phyloP scores from a whole-genome alignment of 2,329 filamentous ascomycete genomes.

The Teratosphaeria destructans region DNA sequence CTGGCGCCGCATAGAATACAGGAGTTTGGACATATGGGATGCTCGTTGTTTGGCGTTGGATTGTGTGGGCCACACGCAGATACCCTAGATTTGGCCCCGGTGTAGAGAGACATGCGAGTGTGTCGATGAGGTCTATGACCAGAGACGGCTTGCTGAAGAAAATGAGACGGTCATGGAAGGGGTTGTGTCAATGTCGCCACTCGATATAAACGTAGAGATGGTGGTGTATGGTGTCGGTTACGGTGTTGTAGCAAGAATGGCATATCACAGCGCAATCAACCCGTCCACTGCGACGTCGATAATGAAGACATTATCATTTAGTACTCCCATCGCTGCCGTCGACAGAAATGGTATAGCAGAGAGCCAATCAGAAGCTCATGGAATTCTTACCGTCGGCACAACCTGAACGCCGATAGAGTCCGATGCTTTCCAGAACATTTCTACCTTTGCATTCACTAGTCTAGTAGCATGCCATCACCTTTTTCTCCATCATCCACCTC shows the following conservation, averaged over 20 bases:
- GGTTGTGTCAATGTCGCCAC: too few species aligned
- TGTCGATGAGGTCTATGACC: not conserved
- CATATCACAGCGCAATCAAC: too few species aligned
- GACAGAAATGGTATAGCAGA: not conserved
- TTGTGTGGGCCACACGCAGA: not conserved
- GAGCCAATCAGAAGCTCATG: not conserved
- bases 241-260: too few species aligned
- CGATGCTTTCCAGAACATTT: not conserved
- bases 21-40: not conserved
- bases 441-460: not conserved
- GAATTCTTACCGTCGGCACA: not conserved
- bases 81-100: not conserved
- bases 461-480: not conserved
- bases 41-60: not conserved
- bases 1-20: not conserved
- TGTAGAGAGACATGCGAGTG: not conserved
- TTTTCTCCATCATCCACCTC: not conserved
- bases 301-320: not conserved
- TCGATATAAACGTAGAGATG: too few species aligned
- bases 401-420: not conserved
- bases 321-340: not conserved
- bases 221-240: too few species aligned
- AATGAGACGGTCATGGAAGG: too few species aligned
- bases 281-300: not conserved
- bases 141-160: too few species aligned